Percentiles rank a stretch among this genome's conserved stretches.
These are phyloP conservation scores for Dioszegia aurantiaca DNA, from an alignment of 768 basidiomycete genomes.

Conservation along the genomic window DNA sequence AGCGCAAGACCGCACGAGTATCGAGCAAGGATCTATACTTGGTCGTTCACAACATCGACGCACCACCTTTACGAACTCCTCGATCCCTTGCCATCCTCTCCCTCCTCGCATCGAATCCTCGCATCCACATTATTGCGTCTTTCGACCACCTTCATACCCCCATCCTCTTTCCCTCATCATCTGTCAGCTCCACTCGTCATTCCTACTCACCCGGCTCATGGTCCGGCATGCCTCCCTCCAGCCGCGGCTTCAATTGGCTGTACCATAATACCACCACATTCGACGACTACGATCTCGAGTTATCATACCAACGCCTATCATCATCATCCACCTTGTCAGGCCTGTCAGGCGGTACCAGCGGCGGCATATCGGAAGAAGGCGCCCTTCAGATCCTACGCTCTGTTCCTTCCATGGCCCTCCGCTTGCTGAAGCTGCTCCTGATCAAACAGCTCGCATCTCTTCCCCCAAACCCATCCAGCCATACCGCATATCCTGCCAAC, in stretches of 20 bases:
- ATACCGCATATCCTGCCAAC: constrained; percentile 57
- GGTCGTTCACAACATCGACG: constrained; percentile 85
- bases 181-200: constrained; percentile 32
- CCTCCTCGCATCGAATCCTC: constrained; percentile 67
- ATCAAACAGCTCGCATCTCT: constrained; percentile 66
- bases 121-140: constrained; percentile 78
- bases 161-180: constrained; percentile 68
- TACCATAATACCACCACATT: constrained; percentile 89
- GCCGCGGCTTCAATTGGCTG: constrained; percentile 50
- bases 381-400: constrained; percentile 74
- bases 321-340: constrained; percentile 40
- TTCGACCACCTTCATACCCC: constrained; percentile 83
- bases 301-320: constrained; percentile 52
- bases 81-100: constrained; percentile 68
- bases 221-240: constrained; percentile 55
- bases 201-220: constrained; percentile 23
- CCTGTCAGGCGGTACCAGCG: constrained; percentile 49
- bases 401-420: constrained; percentile 81
- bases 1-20: constrained; percentile 3
- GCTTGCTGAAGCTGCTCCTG: constrained; percentile 72
- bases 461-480: constrained; percentile 43
- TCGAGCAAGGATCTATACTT: constrained; percentile 64
- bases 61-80: constrained; percentile 63
- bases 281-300: constrained; percentile 73
- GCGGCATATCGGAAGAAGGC: constrained; percentile 64